phyloP scores from a whole-genome alignment of 345 rosid genomes.

The Iberis pinnata region DNA sequence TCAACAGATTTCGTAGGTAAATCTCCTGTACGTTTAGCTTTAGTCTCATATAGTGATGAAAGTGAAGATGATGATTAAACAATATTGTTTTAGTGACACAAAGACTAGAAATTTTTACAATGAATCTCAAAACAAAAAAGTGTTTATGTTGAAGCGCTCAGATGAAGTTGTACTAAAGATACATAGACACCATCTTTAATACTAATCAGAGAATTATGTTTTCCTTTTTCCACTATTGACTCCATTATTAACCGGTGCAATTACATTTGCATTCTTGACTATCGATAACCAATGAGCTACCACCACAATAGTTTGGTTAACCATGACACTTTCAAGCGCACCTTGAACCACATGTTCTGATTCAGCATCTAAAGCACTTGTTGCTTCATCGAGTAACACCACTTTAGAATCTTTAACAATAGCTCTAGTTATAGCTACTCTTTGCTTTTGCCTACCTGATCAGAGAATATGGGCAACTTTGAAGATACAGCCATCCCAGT shows the following conservation, averaged over 20 bases:
- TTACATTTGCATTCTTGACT: conserved; percentile 48
- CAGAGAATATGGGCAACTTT: conserved; percentile 88
- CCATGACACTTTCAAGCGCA: conserved; percentile 50
- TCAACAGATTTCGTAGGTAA: conserved; percentile 23
- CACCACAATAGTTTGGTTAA: conserved; percentile 48
- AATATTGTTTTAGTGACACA: conserved; percentile 12
- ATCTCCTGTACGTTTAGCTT: conserved; percentile 39
- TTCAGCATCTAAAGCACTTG: conserved; percentile 68
- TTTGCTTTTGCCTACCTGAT: conserved; percentile 70
- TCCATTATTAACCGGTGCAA: conserved; percentile 54
- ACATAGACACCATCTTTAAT: conserved; percentile 49
- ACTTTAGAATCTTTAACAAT: conserved; percentile 54
- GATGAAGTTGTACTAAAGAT: conserved; percentile 53
- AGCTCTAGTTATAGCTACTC: conserved; percentile 73
- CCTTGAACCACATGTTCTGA: conserved; percentile 64
- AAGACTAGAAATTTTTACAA: neutral
- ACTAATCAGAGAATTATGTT: conserved; percentile 42
- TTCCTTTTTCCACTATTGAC: conserved; percentile 56
- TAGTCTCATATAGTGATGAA: conserved; percentile 87
- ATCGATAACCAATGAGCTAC: conserved; percentile 63
- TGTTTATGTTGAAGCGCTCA: conserved; percentile 31
- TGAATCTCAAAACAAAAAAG: too few relatives aligned
- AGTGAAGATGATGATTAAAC: conserved; percentile 58
- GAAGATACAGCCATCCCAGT: conserved; percentile 87
- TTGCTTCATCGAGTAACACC: conserved; percentile 64